Conservation (phyloP, 345 rosid species). For the Capsella bursapastoris region DNA sequence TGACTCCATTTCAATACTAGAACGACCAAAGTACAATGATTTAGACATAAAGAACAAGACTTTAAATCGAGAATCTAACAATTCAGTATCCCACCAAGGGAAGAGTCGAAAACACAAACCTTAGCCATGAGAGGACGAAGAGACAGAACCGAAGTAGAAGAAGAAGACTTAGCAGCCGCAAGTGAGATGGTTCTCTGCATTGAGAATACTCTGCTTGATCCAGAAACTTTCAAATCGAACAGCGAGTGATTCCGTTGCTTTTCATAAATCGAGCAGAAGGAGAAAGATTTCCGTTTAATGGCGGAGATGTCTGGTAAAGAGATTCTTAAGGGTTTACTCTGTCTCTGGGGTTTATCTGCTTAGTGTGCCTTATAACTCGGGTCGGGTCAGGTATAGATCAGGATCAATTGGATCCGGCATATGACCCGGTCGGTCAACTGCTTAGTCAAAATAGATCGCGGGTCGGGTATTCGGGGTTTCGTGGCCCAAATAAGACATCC, state of each 20-base stretch:
- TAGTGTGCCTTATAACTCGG: slow-evolving; percentile 18
- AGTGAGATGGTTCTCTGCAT: slow-evolving; percentile 45
- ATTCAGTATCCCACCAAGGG: neutral
- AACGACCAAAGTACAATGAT: neutral
- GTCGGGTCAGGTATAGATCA: slow-evolving; percentile 22
- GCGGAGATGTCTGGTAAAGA: slow-evolving; percentile 36
- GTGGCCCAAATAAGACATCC: slow-evolving; percentile 26
- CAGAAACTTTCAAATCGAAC: slow-evolving; percentile 32
- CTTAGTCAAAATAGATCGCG: neutral
- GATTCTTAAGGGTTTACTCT: slow-evolving; percentile 41
- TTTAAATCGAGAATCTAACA: neutral
- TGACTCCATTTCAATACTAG: neutral
- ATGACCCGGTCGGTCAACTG: neutral
- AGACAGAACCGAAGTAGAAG: slow-evolving; percentile 46
- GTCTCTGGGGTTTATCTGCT: slow-evolving; percentile 39
- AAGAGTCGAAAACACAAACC: slow-evolving; percentile 45
- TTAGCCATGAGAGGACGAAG: slow-evolving; percentile 55
- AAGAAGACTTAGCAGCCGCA: slow-evolving; percentile 36
- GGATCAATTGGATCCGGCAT: neutral
- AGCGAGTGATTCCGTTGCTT: slow-evolving; percentile 7
- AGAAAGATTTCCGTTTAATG: slow-evolving; percentile 5
- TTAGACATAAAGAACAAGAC: neutral
- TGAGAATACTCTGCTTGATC: slow-evolving; percentile 24
- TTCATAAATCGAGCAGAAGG: slow-evolving; percentile 35
- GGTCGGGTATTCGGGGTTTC: neutral